Evolutionary conservation across 768 basidiomycete species (phyloP).

Genomic region (Termitomyces sp.): DNA sequence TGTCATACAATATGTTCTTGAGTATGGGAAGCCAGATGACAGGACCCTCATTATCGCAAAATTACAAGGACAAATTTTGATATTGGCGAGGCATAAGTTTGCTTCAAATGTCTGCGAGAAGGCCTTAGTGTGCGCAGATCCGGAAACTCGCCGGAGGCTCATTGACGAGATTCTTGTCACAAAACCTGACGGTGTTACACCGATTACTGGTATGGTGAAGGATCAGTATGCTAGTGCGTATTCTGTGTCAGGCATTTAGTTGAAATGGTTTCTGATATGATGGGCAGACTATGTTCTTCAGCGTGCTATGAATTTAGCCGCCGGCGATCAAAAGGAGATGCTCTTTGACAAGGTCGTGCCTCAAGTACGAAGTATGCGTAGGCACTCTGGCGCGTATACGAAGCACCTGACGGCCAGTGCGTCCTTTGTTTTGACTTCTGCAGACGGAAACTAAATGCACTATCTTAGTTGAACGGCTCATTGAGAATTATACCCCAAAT

Average conservation of each 20-base stretch:
- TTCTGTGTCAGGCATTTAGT: neutral
- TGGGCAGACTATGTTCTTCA: conserved; percentile 79
- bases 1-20: conserved; percentile 90
- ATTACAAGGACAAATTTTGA: conserved; percentile 72
- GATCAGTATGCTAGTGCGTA: conserved; percentile 84
- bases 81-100: conserved; percentile 84
- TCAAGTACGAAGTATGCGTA: conserved; percentile 65
- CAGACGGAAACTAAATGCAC: conserved; percentile 7
- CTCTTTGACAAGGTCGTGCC: conserved; percentile 60
- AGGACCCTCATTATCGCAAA: conserved; percentile 57
- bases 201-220: conserved; percentile 74
- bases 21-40: conserved; percentile 71
- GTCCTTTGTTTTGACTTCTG: conserved; percentile 20
- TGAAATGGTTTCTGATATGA: neutral
- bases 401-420: conserved; percentile 79
- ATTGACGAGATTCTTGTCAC: conserved; percentile 78
- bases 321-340: conserved; percentile 65
- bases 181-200: conserved; percentile 59
- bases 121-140: conserved; percentile 63
- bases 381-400: conserved; percentile 66
- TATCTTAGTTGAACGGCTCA: conserved; percentile 58
- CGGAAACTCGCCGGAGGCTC: conserved; percentile 59
- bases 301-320: conserved; percentile 63
- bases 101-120: conserved; percentile 97
- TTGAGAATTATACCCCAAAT: conserved; percentile 43